phyloP scores from a whole-genome alignment of 306 rosid species.

The Quercus gilva region DNA sequence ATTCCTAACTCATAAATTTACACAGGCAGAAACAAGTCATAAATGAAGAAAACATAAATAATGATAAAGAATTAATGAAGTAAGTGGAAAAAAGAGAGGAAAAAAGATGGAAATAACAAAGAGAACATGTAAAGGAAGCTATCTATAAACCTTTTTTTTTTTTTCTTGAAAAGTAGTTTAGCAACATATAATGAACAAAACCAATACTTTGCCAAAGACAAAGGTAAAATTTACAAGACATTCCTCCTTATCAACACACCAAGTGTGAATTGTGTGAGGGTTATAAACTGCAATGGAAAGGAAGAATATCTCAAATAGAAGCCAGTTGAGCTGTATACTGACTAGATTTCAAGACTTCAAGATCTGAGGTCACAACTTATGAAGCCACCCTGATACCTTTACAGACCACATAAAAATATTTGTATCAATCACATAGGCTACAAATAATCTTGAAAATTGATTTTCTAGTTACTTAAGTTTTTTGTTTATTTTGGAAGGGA shows the following conservation, averaged over 20 bases:
- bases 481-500: not conserved
- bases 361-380: not conserved
- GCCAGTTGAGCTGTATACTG: not conserved
- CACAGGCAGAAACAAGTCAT: not conserved
- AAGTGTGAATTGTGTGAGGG: not conserved
- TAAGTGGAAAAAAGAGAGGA: not conserved
- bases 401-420: not conserved
- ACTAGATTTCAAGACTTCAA: not conserved
- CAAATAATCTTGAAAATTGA: not conserved
- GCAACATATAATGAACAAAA: not conserved
- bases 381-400: not conserved
- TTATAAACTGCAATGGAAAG: not conserved
- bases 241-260: not conserved
- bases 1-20: constrained; percentile 4
- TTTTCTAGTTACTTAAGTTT: not conserved
- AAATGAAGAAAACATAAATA: not conserved
- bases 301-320: not conserved
- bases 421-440: not conserved
- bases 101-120: not conserved
- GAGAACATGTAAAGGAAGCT: not conserved
- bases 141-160: not conserved
- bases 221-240: not conserved
- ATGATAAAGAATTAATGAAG: not conserved
- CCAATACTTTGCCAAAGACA: not conserved
- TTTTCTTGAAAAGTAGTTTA: not conserved